phyloP scores from a whole-genome alignment of 2,329 filamentous ascomycete species.

The Colletotrichum destructivum region DNA sequence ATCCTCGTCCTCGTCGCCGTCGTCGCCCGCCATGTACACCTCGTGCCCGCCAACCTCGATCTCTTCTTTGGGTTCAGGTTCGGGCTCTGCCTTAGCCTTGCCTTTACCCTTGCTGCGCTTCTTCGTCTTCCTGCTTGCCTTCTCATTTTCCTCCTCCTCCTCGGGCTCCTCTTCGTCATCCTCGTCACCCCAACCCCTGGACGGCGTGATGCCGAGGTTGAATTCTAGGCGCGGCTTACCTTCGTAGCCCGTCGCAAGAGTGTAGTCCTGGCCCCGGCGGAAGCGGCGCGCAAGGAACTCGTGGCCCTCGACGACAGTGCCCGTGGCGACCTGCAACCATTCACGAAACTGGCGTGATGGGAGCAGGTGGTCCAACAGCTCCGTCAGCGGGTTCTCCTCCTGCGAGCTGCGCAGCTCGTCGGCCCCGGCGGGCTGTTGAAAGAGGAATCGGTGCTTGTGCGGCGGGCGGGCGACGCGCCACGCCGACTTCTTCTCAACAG shows the following conservation, averaged over 20 bases:
- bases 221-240: constrained; percentile 86
- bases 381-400: constrained; percentile 75
- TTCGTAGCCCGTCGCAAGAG: constrained; percentile 88
- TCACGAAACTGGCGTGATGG: constrained; percentile 89
- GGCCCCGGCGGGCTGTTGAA: constrained; percentile 72
- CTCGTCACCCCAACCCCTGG: constrained; percentile 85
- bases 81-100: constrained; percentile 49
- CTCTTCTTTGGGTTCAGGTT: constrained; percentile 46
- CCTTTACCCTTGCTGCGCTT: constrained; percentile 51
- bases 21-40: constrained; percentile 94
- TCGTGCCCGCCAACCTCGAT: constrained; percentile 79
- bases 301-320: constrained; percentile 79
- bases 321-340: constrained; percentile 89
- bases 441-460: constrained; percentile 95
- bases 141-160: constrained; percentile 52
- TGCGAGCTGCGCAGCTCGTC: constrained; percentile 53
- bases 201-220: constrained; percentile 89
- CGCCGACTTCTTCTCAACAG: constrained; percentile 70
- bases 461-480: constrained; percentile 90
- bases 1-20: constrained; percentile 72
- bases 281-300: constrained; percentile 90
- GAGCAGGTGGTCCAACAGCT: constrained; percentile 85
- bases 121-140: constrained; percentile 51
- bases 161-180: constrained; percentile 66
- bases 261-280: constrained; percentile 90